phyloP scores from a whole-genome alignment of 805 yeast genomes.

The Wickerhamomyces kurtzmanii region DNA sequence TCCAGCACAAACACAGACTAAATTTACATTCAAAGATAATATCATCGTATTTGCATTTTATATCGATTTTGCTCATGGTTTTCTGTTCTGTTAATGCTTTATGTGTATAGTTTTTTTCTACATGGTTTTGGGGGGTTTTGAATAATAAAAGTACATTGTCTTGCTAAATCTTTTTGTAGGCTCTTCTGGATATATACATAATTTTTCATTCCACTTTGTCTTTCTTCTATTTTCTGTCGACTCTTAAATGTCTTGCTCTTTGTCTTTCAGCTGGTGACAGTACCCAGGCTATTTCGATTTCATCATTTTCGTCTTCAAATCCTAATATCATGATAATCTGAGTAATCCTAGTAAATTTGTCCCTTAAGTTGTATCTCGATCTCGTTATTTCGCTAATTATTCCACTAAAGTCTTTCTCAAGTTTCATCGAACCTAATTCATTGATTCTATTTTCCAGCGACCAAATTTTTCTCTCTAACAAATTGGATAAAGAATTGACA shows the following conservation, averaged over 20 bases:
- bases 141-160: too few species aligned
- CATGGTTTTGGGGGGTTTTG: too few species aligned
- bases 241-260: slow-evolving; percentile 47
- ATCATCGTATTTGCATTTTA: too few species aligned
- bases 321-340: slow-evolving; percentile 79
- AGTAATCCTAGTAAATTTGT: slow-evolving; percentile 69
- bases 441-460: slow-evolving; percentile 56
- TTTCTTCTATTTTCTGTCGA: slow-evolving; percentile 24
- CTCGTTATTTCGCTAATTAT: slow-evolving; percentile 69
- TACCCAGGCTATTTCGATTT: slow-evolving; percentile 55
- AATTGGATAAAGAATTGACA: slow-evolving; percentile 42
- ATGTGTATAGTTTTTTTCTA: too few species aligned
- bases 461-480: slow-evolving; percentile 63
- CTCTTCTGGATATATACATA: too few species aligned
- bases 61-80: too few species aligned
- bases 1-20: too few species aligned
- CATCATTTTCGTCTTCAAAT: slow-evolving; percentile 62
- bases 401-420: slow-evolving; percentile 73
- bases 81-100: too few species aligned
- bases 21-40: too few species aligned
- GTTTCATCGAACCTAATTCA: slow-evolving; percentile 72
- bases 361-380: slow-evolving; percentile 64
- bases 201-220: too few species aligned
- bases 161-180: too few species aligned
- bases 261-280: slow-evolving; percentile 68